Conservation (phyloP, 192 early-diverging fungal genomes). For the Haplosporangium gracile region DNA sequence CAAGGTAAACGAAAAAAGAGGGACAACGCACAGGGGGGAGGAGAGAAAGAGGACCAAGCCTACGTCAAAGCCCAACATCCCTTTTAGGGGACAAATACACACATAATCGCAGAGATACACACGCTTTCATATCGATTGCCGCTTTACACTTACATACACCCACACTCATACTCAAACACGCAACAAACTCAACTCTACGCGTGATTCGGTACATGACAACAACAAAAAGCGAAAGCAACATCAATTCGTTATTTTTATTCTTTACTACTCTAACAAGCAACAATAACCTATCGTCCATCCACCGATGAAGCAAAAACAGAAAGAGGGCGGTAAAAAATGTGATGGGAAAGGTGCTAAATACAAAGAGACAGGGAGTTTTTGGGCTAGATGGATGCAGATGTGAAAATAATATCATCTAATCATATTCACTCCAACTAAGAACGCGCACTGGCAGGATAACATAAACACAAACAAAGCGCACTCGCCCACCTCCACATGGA, state of each 20-base stretch:
- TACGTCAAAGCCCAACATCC: neutral
- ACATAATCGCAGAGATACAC: neutral
- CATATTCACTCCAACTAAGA: neutral
- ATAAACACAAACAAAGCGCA: neutral
- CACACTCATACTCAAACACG: neutral
- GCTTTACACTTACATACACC: neutral
- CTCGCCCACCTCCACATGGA: neutral
- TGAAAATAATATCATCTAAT: neutral
- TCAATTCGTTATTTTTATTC: neutral
- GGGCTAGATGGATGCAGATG: neutral
- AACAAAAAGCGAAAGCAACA: neutral
- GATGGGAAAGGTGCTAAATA: neutral
- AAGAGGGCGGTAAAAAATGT: neutral
- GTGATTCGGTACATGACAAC: neutral
- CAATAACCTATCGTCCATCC: neutral
- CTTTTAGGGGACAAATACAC: neutral
- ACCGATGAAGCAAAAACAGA: neutral
- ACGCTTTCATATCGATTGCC: neutral
- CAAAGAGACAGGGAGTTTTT: neutral
- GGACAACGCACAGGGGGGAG: neutral
- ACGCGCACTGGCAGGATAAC: neutral
- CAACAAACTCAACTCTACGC: neutral
- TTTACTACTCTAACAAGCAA: neutral
- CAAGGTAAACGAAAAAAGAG: neutral
- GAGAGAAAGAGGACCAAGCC: neutral